Conservation (phyloP, 2,329 filamentous ascomycete genomes). For the Verticillium zaregamsianum region DNA sequence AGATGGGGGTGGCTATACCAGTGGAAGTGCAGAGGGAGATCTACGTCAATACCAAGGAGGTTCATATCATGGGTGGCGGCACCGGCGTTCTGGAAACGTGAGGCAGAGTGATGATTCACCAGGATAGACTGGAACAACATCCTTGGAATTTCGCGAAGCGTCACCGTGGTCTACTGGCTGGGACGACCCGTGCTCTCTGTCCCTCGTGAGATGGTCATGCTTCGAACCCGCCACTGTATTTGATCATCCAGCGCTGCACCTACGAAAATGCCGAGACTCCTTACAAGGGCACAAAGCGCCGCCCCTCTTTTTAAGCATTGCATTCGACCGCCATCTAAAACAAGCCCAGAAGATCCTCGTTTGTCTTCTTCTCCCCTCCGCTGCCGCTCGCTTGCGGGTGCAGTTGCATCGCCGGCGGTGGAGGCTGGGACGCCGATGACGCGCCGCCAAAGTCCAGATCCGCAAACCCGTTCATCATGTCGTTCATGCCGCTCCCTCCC, state of each 20-base stretch:
- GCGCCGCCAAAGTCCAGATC: slow-evolving; percentile 69
- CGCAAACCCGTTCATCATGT: slow-evolving; percentile 87
- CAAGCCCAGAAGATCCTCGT: slow-evolving; percentile 54
- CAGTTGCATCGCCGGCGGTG: slow-evolving; percentile 59
- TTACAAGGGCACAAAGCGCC: not conserved
- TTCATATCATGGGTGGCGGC: not conserved
- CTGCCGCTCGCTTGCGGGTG: slow-evolving; percentile 27
- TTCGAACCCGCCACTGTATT: not conserved
- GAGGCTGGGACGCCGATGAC: slow-evolving; percentile 47
- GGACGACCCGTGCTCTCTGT: not conserved
- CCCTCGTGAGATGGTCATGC: not conserved
- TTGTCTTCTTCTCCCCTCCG: slow-evolving; percentile 47
- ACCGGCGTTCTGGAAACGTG: not conserved
- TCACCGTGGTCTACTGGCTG: not conserved
- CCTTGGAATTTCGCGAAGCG: not conserved
- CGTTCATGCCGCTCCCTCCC: slow-evolving; percentile 61
- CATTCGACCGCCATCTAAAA: slow-evolving; percentile 24
- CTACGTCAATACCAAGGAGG: not conserved
- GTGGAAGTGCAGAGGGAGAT: not conserved
- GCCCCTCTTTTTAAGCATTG: not conserved
- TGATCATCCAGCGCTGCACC: slow-evolving; percentile 4
- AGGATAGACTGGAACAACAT: not conserved
- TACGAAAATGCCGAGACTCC: slow-evolving; percentile 12
- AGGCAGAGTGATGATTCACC: not conserved
- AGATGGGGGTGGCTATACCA: not conserved